Conservation (phyloP, 2,329 filamentous ascomycete genomes). For the Elsinoe fawcettii region DNA sequence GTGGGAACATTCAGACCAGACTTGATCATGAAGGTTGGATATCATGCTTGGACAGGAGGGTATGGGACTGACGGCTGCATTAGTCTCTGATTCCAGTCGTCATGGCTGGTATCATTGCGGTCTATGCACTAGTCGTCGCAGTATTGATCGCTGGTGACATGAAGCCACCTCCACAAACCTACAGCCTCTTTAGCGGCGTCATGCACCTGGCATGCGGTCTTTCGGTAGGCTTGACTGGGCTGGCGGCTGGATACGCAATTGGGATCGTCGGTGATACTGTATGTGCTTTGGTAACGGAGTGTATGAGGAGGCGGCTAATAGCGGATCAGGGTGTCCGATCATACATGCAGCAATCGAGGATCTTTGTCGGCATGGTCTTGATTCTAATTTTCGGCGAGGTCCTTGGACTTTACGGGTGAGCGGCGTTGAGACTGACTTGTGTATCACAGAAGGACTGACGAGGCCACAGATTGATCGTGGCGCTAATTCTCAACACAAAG, state of each 20-base stretch:
- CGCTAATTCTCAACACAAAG: constrained; percentile 86
- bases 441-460: not conserved
- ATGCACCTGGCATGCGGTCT: constrained; percentile 89
- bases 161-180: constrained; percentile 59
- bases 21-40: constrained; percentile 82
- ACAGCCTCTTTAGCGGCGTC: constrained; percentile 85
- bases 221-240: constrained; percentile 82
- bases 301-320: not conserved
- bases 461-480: constrained; percentile 69
- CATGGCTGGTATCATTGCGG: constrained; percentile 99
- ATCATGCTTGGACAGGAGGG: constrained; percentile 2
- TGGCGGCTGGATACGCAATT: constrained; percentile 94
- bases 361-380: constrained; percentile 97
- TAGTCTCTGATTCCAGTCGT: constrained; percentile 80
- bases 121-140: constrained; percentile 93
- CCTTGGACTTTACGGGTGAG: constrained; percentile 89
- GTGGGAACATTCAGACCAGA: constrained; percentile 79
- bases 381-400: constrained; percentile 99
- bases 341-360: constrained; percentile 91
- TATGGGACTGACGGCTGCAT: constrained; percentile 19
- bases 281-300: constrained; percentile 25
- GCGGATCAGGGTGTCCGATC: constrained; percentile 63
- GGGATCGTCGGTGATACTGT: constrained; percentile 89
- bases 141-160: constrained; percentile 93
- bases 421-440: not conserved